Percentiles rank a stretch among this genome's conserved stretches.
phyloP scores from a whole-genome alignment of 805 yeast species.

The Isabelozyma gotoi region DNA sequence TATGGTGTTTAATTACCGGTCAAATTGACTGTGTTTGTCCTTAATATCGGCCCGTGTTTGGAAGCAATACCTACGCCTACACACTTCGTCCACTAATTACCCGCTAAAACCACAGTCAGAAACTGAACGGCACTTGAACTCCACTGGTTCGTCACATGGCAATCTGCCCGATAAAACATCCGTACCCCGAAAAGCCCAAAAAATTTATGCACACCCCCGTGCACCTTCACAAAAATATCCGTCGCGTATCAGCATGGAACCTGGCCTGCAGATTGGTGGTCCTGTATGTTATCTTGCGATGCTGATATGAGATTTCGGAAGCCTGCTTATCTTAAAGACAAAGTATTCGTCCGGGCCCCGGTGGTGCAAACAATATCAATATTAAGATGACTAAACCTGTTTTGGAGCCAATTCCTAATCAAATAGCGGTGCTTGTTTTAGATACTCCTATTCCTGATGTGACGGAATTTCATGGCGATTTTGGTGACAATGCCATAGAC shows the following conservation, averaged over 20 bases:
- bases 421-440: constrained; percentile 40
- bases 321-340: too few species aligned
- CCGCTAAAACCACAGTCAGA: not conserved
- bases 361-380: not conserved
- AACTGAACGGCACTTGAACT: not conserved
- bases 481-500: constrained; percentile 46
- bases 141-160: not conserved
- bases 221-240: not conserved
- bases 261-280: too few species aligned
- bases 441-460: constrained; percentile 35
- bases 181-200: not conserved
- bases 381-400: not conserved
- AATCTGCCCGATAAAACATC: not conserved
- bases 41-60: too few species aligned
- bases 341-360: too few species aligned
- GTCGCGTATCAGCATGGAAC: not conserved
- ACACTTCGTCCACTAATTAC: too few species aligned
- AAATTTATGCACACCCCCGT: not conserved
- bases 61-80: too few species aligned
- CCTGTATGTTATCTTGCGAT: too few species aligned
- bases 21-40: too few species aligned
- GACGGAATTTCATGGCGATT: constrained; percentile 45
- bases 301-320: too few species aligned
- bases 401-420: constrained; percentile 6
- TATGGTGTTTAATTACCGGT: too few species aligned